phyloP scores from a whole-genome alignment of 164 flowering plant genomes.

The Tetrastigma voinierianum region DNA sequence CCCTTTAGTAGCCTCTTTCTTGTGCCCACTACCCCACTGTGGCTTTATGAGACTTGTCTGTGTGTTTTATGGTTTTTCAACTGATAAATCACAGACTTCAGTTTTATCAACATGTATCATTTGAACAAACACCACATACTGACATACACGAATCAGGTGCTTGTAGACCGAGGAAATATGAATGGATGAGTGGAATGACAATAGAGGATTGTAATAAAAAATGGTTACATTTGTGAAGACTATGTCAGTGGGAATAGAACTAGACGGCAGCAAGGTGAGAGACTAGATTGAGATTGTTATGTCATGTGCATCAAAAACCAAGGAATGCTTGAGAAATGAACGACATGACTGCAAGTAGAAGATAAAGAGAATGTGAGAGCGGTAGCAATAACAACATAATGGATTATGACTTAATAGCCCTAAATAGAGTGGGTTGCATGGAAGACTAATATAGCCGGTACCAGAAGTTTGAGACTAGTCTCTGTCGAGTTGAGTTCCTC shows the following conservation, averaged over 20 bases:
- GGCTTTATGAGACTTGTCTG: neutral
- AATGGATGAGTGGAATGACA: neutral
- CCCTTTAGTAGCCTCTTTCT: neutral
- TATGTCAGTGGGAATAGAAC: neutral
- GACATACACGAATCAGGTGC: neutral
- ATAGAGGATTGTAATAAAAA: neutral
- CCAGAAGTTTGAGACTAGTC: neutral
- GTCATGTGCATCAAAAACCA: neutral
- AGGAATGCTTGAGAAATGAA: neutral
- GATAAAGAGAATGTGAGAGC: neutral
- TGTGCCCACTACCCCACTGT: neutral
- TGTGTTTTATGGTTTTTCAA: neutral
- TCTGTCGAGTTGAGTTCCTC: neutral
- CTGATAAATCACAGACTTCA: neutral
- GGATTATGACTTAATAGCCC: neutral
- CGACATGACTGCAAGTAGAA: neutral
- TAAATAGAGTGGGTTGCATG: neutral
- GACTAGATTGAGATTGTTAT: neutral
- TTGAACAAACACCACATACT: too few species aligned
- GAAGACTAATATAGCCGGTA: too few species aligned
- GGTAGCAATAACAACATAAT: neutral
- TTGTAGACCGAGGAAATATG: neutral
- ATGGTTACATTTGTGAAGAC: neutral
- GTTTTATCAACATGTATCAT: neutral
- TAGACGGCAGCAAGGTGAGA: neutral